Percentiles rank a stretch among this genome's conserved stretches.
Evolutionary conservation across 305 asterid genomes (phyloP).

Genomic region (Solanum hybrid): DNA sequence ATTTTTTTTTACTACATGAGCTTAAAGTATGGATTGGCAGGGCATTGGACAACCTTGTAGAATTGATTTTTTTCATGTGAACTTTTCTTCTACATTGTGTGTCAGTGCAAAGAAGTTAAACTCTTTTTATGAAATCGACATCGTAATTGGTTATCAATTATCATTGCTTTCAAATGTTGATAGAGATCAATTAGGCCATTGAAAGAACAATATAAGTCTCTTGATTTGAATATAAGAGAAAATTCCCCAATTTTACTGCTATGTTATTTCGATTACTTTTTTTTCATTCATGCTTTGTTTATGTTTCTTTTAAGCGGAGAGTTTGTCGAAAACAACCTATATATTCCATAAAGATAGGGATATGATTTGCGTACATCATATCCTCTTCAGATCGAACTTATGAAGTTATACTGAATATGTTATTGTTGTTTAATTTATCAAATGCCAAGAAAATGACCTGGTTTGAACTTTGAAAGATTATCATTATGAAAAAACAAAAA

Average conservation of each 20-base stretch:
- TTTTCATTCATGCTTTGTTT: no score
- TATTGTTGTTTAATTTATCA: neutral
- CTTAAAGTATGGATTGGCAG: neutral
- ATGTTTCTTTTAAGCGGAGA: neutral
- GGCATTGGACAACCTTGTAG: neutral
- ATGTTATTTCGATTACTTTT: neutral
- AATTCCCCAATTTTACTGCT: neutral
- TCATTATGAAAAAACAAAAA: neutral
- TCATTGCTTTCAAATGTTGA: neutral
- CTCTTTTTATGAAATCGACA: neutral
- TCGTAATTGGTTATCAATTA: neutral
- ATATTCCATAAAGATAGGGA: no score
- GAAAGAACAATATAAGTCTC: neutral
- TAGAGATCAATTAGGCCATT: neutral
- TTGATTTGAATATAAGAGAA: neutral
- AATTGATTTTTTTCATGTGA: neutral
- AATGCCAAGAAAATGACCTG: neutral
- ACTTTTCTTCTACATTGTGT: neutral
- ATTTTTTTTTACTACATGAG: neutral
- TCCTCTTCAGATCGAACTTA: rapidly evolving
- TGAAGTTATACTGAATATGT: neutral
- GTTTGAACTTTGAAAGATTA: neutral
- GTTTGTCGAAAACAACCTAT: no score
- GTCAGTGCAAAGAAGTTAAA: neutral
- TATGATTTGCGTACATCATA: neutral